Evolutionary conservation across 345 rosid species (phyloP).

Genomic region (Rhizophora apiculata): DNA sequence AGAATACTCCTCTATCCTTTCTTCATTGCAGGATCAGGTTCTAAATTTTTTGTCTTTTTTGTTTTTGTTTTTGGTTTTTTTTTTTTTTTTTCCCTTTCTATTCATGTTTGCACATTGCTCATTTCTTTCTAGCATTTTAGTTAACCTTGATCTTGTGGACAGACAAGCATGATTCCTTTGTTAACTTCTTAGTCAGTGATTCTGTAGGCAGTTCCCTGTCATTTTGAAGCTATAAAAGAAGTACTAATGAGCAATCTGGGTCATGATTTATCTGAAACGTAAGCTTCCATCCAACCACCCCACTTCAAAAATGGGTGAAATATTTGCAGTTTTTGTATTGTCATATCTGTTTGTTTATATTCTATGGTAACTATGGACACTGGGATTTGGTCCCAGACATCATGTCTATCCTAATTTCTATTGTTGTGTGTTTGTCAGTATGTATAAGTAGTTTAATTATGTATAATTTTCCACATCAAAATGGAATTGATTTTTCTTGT

Average conservation of each 20-base stretch:
- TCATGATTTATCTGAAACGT: constrained; percentile 55
- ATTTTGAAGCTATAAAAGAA: constrained; percentile 56
- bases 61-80: constrained; percentile 14
- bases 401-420: no score
- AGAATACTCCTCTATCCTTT: constrained; percentile 64
- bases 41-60: not conserved
- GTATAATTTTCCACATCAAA: no score
- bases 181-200: constrained; percentile 15
- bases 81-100: not conserved
- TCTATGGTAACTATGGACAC: no score
- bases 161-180: constrained; percentile 9
- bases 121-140: not conserved
- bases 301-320: not conserved
- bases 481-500: no score
- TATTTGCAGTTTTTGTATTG: no score
- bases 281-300: constrained; percentile 23
- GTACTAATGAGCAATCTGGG: constrained; percentile 55
- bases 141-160: not conserved
- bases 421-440: no score
- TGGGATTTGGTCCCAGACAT: no score
- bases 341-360: no score
- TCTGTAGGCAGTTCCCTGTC: constrained; percentile 69
- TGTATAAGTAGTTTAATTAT: no score
- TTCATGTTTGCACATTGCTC: not conserved
- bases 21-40: constrained; percentile 82